Evolutionary conservation across 352 stramenopile genomes (phyloP).

Genomic region (Plasmopara viticola): DNA sequence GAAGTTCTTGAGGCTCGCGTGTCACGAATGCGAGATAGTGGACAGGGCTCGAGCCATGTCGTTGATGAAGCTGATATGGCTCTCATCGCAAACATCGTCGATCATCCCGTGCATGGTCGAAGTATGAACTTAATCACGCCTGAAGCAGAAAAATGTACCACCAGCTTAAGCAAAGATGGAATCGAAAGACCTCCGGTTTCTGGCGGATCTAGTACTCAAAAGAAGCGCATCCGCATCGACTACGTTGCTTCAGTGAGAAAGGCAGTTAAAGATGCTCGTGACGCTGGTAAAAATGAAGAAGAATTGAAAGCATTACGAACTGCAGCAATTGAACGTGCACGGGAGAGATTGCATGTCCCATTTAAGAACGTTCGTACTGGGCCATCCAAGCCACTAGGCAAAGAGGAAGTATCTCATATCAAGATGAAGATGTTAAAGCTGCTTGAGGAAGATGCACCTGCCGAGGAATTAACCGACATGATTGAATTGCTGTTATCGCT

Average conservation of each 20-base stretch:
- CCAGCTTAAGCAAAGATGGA: conserved; percentile 13
- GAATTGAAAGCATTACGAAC: conserved; percentile 63
- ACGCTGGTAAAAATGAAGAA: conserved; percentile 70
- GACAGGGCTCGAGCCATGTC: conserved; percentile 55
- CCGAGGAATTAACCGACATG: conserved; percentile 74
- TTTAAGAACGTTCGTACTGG: conserved; percentile 73
- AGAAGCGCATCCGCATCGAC: conserved; percentile 83
- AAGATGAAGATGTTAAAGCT: conserved; percentile 84
- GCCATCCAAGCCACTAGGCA: conserved; percentile 68
- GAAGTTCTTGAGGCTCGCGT: conserved; percentile 81
- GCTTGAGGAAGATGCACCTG: conserved; percentile 70
- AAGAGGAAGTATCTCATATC: conserved; percentile 77
- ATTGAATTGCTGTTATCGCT: conserved; percentile 77
- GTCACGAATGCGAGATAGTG: conserved; percentile 71
- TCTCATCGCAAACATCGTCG: conserved; percentile 40
- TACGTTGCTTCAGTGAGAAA: conserved; percentile 82
- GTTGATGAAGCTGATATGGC: conserved; percentile 78
- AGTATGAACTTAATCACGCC: conserved; percentile 28
- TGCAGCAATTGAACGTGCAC: conserved; percentile 67
- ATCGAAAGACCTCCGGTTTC: conserved; percentile 13
- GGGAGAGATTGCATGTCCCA: conserved; percentile 69
- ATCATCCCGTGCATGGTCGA: conserved; percentile 39
- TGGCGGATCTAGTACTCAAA: conserved; percentile 31
- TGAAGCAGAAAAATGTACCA: conserved; percentile 20
- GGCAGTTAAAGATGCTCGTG: conserved; percentile 64